Evolutionary conservation across 2,329 filamentous ascomycete species (phyloP).

Genomic region (Penicillium glabrum): DNA sequence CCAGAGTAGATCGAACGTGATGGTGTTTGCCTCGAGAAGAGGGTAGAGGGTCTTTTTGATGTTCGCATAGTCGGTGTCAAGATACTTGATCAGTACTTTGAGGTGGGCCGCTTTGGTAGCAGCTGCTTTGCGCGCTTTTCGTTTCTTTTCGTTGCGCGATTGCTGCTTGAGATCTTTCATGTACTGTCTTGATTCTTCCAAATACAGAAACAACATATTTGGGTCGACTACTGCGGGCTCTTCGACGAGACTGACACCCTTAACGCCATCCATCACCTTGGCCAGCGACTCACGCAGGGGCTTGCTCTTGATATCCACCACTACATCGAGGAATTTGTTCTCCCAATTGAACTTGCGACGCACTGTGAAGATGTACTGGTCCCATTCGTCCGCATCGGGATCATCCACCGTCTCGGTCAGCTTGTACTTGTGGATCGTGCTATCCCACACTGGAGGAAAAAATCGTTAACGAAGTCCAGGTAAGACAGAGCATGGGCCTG

Average conservation of each 20-base stretch:
- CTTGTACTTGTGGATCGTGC: constrained; percentile 63
- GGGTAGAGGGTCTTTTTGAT: constrained; percentile 78
- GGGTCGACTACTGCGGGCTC: constrained; percentile 73
- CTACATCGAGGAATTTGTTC: constrained; percentile 72
- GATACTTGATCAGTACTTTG: constrained; percentile 71
- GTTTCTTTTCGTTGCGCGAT: constrained; percentile 57
- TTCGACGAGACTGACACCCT: constrained; percentile 76
- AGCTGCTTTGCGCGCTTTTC: constrained; percentile 39
- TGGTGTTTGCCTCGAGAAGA: constrained; percentile 76
- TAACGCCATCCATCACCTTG: constrained; percentile 72
- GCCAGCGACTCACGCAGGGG: constrained; percentile 68
- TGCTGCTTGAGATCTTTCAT: constrained; percentile 66
- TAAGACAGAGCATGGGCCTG: constrained; percentile 8
- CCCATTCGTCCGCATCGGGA: constrained; percentile 65
- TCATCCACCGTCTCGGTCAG: constrained; percentile 66
- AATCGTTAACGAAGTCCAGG: background rate
- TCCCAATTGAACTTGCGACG: constrained; percentile 81
- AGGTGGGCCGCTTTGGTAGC: constrained; percentile 49
- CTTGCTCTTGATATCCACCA: constrained; percentile 84
- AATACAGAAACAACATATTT: constrained; percentile 71
- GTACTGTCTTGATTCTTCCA: constrained; percentile 70
- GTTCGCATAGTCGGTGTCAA: constrained; percentile 78
- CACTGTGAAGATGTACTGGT: constrained; percentile 80
- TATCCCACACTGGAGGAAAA: constrained; percentile 47
- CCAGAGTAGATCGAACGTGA: constrained; percentile 88